A percentile compares a stretch with the other conserved stretches of the same genome.
Conservation (phyloP, 163 green algal species). For the Scenedesmus sp. region DNA sequence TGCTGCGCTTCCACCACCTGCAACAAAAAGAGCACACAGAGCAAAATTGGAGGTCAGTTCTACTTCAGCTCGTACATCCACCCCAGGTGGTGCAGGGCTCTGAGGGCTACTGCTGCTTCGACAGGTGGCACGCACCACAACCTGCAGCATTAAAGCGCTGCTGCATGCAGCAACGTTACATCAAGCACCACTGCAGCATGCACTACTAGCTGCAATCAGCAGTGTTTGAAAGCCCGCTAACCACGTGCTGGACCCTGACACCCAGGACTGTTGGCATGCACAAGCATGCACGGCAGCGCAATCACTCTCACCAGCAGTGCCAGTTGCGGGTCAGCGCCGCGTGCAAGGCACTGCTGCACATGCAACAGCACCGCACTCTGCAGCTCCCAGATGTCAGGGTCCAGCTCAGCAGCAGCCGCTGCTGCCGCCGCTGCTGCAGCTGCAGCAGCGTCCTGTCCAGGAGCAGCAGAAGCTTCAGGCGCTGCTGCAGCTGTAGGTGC, state of each 20-base stretch:
- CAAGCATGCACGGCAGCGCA: neutral
- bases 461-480: neutral
- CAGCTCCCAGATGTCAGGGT: conserved; percentile 46
- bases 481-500: neutral
- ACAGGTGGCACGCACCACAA: no score
- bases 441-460: conserved; percentile 44
- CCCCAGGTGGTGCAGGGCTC: no score
- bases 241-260: no score
- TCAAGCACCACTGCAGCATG: neutral
- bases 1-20: conserved; percentile 11
- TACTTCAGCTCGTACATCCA: no score
- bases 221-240: no score
- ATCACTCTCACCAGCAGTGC: conserved; percentile 9
- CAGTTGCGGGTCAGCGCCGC: conserved; percentile 21
- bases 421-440: conserved; percentile 1
- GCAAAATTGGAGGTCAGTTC: neutral
- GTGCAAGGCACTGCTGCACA: conserved; percentile 27
- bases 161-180: neutral
- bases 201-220: neutral
- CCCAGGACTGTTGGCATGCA: no score
- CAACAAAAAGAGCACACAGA: neutral
- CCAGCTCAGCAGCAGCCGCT: neutral
- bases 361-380: conserved; percentile 36
- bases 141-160: neutral
- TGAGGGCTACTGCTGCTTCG: no score